phyloP scores from a whole-genome alignment of 1,139 yeast genomes.

The Suhomyces taliae region DNA sequence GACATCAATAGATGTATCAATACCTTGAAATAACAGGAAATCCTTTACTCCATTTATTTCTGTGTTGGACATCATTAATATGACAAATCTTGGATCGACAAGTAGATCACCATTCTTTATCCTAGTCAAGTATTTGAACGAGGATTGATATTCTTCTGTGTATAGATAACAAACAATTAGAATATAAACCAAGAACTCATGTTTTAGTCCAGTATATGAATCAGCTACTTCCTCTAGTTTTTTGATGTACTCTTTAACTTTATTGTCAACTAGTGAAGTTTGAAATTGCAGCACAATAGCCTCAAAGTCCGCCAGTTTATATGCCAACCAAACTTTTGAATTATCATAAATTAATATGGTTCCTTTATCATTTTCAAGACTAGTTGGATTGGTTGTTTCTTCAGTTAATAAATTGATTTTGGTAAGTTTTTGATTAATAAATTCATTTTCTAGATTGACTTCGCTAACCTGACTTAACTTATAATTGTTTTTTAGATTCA shows the following conservation, averaged over 20 bases:
- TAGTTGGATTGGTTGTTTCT: neutral
- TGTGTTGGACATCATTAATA: constrained; percentile 8
- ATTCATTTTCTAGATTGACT: constrained; percentile 7
- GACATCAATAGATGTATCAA: constrained; percentile 2
- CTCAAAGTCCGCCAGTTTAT: constrained; percentile 11
- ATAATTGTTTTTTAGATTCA: neutral
- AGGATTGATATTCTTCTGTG: constrained; percentile 6
- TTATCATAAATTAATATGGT: constrained; percentile 14
- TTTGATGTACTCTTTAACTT: constrained; percentile 1
- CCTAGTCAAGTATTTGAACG: constrained; percentile 13
- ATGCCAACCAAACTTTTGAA: constrained; percentile 17
- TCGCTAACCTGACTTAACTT: constrained; percentile 3
- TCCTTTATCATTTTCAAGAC: constrained; percentile 4
- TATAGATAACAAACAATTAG: constrained; percentile 11
- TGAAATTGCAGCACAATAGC: constrained; percentile 6
- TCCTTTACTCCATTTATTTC: neutral
- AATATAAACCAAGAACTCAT: constrained; percentile 14
- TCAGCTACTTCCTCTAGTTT: constrained; percentile 11
- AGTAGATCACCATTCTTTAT: constrained; percentile 15
- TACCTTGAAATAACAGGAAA: constrained; percentile 10
- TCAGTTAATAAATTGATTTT: constrained; percentile 3
- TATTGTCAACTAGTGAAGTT: neutral
- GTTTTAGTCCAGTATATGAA: constrained; percentile 9
- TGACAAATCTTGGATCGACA: constrained; percentile 18
- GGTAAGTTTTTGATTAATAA: constrained; percentile 6